phyloP scores from a whole-genome alignment of 2,329 filamentous ascomycete genomes.

The Rhynchosporium graminicola region DNA sequence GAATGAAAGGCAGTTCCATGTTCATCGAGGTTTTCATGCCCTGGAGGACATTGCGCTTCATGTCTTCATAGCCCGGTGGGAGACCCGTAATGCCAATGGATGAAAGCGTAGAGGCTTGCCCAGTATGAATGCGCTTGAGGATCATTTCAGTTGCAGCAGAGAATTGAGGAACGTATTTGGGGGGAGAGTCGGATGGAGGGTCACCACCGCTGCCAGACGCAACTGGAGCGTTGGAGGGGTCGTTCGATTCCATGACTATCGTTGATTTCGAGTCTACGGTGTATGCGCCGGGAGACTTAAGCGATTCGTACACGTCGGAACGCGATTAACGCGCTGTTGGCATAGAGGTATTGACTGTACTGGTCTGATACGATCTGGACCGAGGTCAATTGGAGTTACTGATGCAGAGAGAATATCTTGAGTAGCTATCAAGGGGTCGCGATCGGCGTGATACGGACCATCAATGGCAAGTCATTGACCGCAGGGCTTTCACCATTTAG shows the following conservation, averaged over 20 bases:
- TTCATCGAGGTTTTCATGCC: conserved; percentile 42
- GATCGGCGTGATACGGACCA: conserved; percentile 15
- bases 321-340: conserved; percentile 13
- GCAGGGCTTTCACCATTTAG: conserved; percentile 12
- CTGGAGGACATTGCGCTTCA: conserved; percentile 40
- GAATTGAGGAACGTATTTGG: conserved; percentile 41
- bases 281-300: conserved; percentile 33
- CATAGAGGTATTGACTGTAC: conserved; percentile 5
- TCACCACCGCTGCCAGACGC: conserved; percentile 22
- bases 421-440: neutral
- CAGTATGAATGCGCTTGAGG: conserved; percentile 41
- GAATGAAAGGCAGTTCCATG: conserved; percentile 39
- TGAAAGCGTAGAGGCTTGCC: conserved; percentile 31
- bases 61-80: conserved; percentile 41
- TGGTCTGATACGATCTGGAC: conserved; percentile 22
- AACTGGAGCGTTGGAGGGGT: conserved; percentile 31
- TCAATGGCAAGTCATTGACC: conserved; percentile 24
- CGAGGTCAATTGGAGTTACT: conserved; percentile 29
- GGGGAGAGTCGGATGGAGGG: conserved; percentile 33
- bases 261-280: conserved; percentile 12
- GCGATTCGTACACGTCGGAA: conserved; percentile 8
- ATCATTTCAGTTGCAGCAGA: conserved; percentile 43
- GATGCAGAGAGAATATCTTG: neutral
- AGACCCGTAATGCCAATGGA: conserved; percentile 37
- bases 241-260: conserved; percentile 34